phyloP scores from a whole-genome alignment of 768 basidiomycete genomes.

The Lactarius akahatsu region DNA sequence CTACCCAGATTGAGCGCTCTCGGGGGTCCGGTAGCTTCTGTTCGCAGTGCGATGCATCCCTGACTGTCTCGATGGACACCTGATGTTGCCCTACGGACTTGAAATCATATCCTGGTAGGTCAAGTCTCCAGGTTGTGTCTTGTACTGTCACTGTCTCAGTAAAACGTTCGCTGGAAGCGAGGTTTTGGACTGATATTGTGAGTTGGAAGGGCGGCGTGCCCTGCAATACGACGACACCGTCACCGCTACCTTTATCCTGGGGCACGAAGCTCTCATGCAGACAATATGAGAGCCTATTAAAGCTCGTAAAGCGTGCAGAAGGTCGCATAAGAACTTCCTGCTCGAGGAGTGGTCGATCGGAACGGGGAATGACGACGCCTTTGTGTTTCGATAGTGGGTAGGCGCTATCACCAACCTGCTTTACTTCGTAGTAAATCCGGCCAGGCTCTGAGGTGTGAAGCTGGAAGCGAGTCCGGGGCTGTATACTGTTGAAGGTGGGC shows the following conservation, averaged over 20 bases:
- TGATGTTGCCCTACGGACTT: slow-evolving; percentile 78
- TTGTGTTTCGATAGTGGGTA: slow-evolving; percentile 75
- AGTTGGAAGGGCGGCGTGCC: slow-evolving; percentile 88
- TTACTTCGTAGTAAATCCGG: slow-evolving; percentile 85
- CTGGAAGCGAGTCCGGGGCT: slow-evolving; percentile 75
- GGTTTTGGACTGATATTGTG: slow-evolving; percentile 69
- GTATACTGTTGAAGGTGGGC: slow-evolving; percentile 82
- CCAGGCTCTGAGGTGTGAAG: slow-evolving; percentile 76
- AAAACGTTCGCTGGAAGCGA: slow-evolving; percentile 67
- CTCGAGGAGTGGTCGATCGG: slow-evolving; percentile 72
- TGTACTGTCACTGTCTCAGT: slow-evolving; percentile 51
- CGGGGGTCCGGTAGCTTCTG: slow-evolving; percentile 65
- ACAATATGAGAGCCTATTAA: slow-evolving; percentile 69
- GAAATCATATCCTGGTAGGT: slow-evolving; percentile 70
- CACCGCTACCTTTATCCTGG: slow-evolving; percentile 49
- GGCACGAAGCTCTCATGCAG: slow-evolving; percentile 64
- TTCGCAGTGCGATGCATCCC: slow-evolving; percentile 81
- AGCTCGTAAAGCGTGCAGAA: slow-evolving; percentile 71
- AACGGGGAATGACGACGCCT: slow-evolving; percentile 61
- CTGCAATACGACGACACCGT: slow-evolving; percentile 67
- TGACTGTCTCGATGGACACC: slow-evolving; percentile 72
- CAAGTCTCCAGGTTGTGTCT: slow-evolving; percentile 64
- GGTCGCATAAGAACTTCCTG: slow-evolving; percentile 84
- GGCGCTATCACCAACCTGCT: slow-evolving; percentile 81
- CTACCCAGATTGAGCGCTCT: slow-evolving; percentile 69